These are phyloP conservation scores for Emericellopsis terricola DNA, from an alignment of 495 filamentous ascomycete species.

Conservation along the genomic window DNA sequence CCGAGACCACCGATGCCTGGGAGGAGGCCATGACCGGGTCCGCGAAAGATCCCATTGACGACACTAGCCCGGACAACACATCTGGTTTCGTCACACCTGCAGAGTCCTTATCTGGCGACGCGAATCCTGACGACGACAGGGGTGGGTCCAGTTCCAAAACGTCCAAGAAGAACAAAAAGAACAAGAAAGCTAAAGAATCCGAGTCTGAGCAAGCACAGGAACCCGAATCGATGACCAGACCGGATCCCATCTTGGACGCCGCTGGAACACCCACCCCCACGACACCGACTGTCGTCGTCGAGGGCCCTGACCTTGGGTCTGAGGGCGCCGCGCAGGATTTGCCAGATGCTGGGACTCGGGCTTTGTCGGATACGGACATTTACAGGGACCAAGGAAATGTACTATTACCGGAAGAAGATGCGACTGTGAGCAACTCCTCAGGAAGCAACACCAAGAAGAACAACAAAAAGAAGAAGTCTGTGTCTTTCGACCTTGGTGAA, in stretches of 20 bases:
- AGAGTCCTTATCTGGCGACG: not conserved
- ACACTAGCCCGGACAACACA: not conserved
- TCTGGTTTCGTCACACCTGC: not conserved
- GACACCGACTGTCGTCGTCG: not conserved
- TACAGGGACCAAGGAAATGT: no score
- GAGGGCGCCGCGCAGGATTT: not conserved
- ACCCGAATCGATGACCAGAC: not conserved
- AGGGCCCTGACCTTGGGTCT: not conserved
- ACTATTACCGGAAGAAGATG: no score
- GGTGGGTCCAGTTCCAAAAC: slow-evolving; percentile 4
- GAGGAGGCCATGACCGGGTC: not conserved
- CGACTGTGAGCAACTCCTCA: no score
- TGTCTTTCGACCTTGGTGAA: slow-evolving; percentile 4
- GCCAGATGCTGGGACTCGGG: no score
- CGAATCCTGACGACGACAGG: not conserved
- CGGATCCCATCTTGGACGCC: not conserved
- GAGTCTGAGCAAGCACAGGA: not conserved
- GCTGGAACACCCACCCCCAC: not conserved
- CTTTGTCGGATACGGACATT: no score
- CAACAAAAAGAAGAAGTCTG: slow-evolving; percentile 13
- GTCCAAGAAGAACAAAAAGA: slow-evolving; percentile 9
- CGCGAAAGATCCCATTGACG: not conserved
- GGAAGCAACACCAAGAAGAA: slow-evolving; percentile 19
- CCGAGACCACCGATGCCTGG: not conserved
- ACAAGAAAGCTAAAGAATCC: slow-evolving; percentile 4